phyloP scores from a whole-genome alignment of 169 alveolate species.

The Eimeria praecox region DNA sequence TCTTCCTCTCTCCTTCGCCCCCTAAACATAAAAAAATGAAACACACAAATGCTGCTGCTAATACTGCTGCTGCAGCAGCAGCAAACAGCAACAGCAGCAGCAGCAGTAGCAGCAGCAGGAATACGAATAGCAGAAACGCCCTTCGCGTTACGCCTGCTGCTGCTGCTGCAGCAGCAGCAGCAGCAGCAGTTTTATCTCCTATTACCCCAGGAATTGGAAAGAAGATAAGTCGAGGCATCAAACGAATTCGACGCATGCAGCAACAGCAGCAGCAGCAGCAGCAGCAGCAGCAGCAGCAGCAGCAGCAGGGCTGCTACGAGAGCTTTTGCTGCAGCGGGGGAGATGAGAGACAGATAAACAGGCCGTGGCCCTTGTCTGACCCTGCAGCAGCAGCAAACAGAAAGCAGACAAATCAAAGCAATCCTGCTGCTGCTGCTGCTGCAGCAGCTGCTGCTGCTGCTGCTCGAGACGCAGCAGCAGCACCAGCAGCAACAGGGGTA shows the following conservation, averaged over 20 bases:
- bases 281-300: background rate
- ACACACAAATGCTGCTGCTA: background rate
- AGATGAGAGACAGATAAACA: too few species aligned
- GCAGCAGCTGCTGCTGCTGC: background rate
- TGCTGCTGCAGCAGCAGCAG: conserved; percentile 26
- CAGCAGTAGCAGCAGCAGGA: background rate
- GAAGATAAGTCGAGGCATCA: background rate
- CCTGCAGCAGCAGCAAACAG: conserved; percentile 3
- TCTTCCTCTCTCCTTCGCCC: background rate
- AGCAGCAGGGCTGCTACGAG: conserved; percentile 4
- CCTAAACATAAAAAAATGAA: background rate
- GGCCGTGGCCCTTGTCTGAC: background rate
- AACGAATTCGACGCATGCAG: background rate
- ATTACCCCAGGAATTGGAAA: conserved; percentile 9
- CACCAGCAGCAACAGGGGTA: background rate
- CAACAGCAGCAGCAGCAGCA: conserved; percentile 52
- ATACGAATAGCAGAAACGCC: too few species aligned
- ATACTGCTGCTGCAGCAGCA: background rate
- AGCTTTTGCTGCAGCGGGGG: background rate
- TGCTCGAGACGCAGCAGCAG: background rate
- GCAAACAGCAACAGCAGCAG: background rate
- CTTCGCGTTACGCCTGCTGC: background rate
- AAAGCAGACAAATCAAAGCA: background rate
- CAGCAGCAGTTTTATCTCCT: conserved; percentile 11
- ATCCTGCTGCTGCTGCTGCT: background rate